Base-by-base conservation (phyloP, 257 asterid genomes). In the Penstemon barbatus region DNA sequence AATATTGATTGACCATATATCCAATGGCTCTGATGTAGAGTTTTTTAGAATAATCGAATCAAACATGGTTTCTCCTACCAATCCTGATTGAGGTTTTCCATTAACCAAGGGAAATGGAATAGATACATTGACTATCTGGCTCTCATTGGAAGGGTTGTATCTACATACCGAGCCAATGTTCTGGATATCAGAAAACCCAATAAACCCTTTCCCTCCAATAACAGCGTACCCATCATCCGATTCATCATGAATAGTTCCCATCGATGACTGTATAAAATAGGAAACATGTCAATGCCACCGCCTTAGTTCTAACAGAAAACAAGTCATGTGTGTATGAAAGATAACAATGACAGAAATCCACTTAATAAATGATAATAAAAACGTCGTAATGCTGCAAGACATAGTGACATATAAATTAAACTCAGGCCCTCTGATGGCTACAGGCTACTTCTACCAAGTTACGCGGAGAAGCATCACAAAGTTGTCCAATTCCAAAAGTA, bases 151-250 rank as follows among this genome's bases (percentile, higher is more conserved):
- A 19, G 96, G 99, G 60, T 82, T 87, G 71, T 91, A 91, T 82
- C 67, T 82, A 73, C 87, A 82, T 62, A 76, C 55, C 6, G 92
- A 77, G 74, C 66, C 73, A 52, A 77, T 77, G 63, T 74, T 81
- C 46, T 83, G 91, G 63, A 77, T 39, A 74, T 94, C 99, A 5
- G 91, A 72, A 70, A 88, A 89, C 37, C 99, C 97, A 8, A 94
- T 83, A 74, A 91, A 96, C 8, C 90, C 96, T 78, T 87, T 87
- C 62, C 87, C 97, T 55, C 84, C 87, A 38, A 90, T 84, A 8
- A 63, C 70, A 3, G 99, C 89, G 75, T 89, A 87, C 58, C 86
- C 96, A 63, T 87, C 99, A 51, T 90, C 99, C 0, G 92, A 91
- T 65, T 75, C 81, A 58, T 77, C 65, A 48, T 71, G 71, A 59